phyloP scores from a whole-genome alignment of 257 asterid species.

The Fraxinus cuspidata region DNA sequence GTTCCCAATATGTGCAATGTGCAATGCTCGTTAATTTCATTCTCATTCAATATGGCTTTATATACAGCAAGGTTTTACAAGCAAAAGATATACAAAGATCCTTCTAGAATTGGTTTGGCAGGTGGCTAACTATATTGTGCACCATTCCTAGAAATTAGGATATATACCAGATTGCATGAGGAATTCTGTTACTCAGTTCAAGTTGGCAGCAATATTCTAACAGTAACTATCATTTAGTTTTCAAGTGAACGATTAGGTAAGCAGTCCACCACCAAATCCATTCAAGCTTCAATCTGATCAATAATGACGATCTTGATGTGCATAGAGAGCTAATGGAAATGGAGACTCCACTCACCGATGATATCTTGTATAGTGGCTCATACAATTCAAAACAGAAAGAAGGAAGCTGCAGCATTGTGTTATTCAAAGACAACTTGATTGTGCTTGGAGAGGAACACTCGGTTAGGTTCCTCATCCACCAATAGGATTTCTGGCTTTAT shows the following conservation, averaged over 20 bases:
- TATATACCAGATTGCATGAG: no score
- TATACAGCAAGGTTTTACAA: no score
- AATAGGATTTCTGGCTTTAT: conserved; percentile 70
- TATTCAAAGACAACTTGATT: conserved; percentile 28
- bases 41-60: no score
- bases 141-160: no score
- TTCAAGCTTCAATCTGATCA: conserved; percentile 22
- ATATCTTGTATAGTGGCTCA: conserved; percentile 11
- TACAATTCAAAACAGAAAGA: conserved; percentile 25
- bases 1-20: no score
- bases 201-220: no score
- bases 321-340: conserved; percentile 27
- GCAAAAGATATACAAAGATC: no score
- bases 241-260: conserved; percentile 2
- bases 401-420: conserved; percentile 19
- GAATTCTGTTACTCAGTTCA: conserved; percentile 12
- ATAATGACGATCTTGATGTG: conserved; percentile 30
- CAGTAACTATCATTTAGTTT: conserved; percentile 1
- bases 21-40: no score
- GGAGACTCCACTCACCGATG: conserved; percentile 11
- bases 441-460: conserved; percentile 70
- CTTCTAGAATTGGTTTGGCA: no score
- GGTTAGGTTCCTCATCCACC: conserved; percentile 31
- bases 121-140: no score
- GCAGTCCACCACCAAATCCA: conserved; percentile 6